Conservation (phyloP, 257 asterid genomes). For the Phtheirospermum japonicum region DNA sequence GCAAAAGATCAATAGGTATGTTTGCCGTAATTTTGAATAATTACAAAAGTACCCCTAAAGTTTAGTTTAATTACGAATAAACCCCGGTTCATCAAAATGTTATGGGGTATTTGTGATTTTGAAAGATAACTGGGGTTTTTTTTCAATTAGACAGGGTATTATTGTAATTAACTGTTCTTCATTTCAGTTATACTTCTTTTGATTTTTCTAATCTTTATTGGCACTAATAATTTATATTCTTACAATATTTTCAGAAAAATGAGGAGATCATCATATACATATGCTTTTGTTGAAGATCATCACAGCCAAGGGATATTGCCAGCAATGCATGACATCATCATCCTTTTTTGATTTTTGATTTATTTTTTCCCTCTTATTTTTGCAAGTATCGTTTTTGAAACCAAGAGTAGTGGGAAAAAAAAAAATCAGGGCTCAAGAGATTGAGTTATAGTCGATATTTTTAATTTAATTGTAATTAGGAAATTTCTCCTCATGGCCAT, state of each 20-base stretch:
- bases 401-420: no score
- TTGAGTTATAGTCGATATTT: not conserved
- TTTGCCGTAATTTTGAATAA: not conserved
- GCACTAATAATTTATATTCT: not conserved
- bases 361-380: no score
- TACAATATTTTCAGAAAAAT: conserved; percentile 17
- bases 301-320: no score
- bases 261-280: not conserved
- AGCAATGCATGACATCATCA: no score
- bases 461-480: not conserved
- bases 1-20: conserved; percentile 55
- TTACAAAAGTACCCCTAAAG: not conserved
- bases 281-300: not conserved
- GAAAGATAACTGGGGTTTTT: no score
- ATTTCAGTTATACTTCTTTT: no score
- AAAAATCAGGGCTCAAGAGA: not conserved
- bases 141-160: no score
- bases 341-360: no score
- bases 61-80: not conserved
- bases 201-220: not conserved
- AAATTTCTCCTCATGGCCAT: no score
- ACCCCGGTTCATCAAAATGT: no score
- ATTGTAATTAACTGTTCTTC: not conserved
- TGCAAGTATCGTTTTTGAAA: no score
- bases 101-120: no score